A percentile compares a stretch with the other conserved stretches of the same genome.
These are phyloP conservation scores for Porphyrellus cyaneotinctus DNA, from an alignment of 768 basidiomycete species.

Conservation along the genomic window DNA sequence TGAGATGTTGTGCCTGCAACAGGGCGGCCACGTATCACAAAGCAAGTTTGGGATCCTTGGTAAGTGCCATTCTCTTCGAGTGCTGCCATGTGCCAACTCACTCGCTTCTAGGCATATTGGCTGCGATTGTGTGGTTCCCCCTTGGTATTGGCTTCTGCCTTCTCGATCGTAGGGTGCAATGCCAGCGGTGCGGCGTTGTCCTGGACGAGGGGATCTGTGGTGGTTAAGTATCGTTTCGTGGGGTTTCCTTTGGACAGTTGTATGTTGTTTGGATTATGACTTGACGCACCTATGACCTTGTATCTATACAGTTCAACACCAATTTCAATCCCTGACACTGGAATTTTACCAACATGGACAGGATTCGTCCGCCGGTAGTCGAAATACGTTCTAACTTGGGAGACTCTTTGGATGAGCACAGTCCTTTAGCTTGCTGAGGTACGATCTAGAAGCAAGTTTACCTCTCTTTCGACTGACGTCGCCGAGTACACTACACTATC, in stretches of 20 bases:
- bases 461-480: too few relatives aligned
- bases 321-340: background rate
- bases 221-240: conserved; percentile 12
- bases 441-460: too few relatives aligned
- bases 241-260: background rate
- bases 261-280: background rate
- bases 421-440: too few relatives aligned
- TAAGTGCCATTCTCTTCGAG: conserved; percentile 29
- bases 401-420: too few relatives aligned
- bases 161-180: conserved; percentile 67
- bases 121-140: conserved; percentile 84
- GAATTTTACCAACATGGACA: too few relatives aligned
- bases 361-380: too few relatives aligned
- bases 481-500: too few relatives aligned
- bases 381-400: too few relatives aligned
- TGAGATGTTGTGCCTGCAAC: conserved; percentile 81
- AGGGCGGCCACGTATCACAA: conserved; percentile 60
- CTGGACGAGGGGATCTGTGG: conserved; percentile 38
- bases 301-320: conserved; percentile 8
- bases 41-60: conserved; percentile 71
- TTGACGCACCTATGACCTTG: conserved; percentile 5
- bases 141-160: conserved; percentile 75
- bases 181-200: conserved; percentile 44
- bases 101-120: conserved; percentile 58
- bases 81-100: background rate